These are phyloP conservation scores for Tilletiopsis washingtonensis DNA, from an alignment of 1,284 basidiomycete genomes.

Conservation along the genomic window DNA sequence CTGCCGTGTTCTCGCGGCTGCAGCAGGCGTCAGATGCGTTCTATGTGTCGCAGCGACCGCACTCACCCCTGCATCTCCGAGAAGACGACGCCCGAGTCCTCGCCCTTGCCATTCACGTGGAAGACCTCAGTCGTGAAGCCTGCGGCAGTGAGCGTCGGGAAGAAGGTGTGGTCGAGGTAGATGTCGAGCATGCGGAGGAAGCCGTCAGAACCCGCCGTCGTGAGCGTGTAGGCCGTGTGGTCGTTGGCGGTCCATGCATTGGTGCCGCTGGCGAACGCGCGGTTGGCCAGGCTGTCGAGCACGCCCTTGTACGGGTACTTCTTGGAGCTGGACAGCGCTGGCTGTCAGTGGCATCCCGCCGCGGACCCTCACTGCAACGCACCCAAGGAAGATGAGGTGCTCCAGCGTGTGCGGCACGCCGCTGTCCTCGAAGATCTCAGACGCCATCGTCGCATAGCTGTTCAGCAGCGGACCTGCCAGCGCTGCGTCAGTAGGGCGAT, in stretches of 20 bases:
- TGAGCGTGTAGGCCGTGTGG: conserved; percentile 74
- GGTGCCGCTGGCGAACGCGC: conserved; percentile 80
- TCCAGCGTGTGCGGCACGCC: conserved; percentile 45
- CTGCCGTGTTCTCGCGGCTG: conserved; percentile 73
- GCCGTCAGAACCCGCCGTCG: conserved; percentile 92
- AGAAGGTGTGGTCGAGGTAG: conserved; percentile 93
- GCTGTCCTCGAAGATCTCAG: conserved; percentile 65
- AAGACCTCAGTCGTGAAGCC: conserved; percentile 76
- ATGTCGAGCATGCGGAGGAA: conserved; percentile 90
- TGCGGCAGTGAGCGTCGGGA: conserved; percentile 84
- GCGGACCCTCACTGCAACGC: too few species aligned
- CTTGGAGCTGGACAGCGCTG: too few species aligned
- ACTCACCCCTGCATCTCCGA: conserved; percentile 70
- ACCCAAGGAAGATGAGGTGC: conserved; percentile 44
- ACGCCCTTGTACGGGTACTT: conserved; percentile 87
- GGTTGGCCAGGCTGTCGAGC: conserved; percentile 91
- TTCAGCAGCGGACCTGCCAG: conserved; percentile 79
- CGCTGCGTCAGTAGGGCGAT: too few species aligned
- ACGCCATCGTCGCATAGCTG: conserved; percentile 83
- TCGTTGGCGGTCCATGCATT: conserved; percentile 58
- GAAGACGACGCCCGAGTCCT: conserved; percentile 89
- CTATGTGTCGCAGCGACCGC: background rate
- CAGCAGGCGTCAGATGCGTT: background rate
- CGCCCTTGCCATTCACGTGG: conserved; percentile 80
- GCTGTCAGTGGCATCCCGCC: too few species aligned